Evolutionary conservation across 1,284 basidiomycete genomes (phyloP).

Genomic region (Ganoderma lingzhi): DNA sequence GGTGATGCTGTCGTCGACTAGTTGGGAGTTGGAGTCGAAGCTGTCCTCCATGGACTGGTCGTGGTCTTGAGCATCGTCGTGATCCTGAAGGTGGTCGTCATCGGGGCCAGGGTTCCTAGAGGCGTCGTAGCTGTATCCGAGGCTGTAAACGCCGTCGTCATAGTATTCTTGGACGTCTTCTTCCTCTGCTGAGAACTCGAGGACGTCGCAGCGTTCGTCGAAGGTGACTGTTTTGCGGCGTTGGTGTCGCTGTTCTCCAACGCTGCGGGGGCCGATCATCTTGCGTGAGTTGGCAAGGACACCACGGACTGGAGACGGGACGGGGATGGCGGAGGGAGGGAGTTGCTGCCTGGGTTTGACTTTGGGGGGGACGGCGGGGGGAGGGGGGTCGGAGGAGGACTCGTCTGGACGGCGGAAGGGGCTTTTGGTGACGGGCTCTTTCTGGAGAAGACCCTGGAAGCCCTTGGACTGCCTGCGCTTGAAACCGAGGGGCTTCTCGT

Average conservation of each 20-base stretch:
- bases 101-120: background rate
- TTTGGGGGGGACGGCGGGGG: slow-evolving; percentile 40
- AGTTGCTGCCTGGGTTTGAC: slow-evolving; percentile 28
- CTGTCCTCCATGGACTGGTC: slow-evolving; percentile 34
- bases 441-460: slow-evolving; percentile 75
- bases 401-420: slow-evolving; percentile 66
- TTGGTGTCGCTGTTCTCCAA: slow-evolving; percentile 61
- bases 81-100: slow-evolving; percentile 36
- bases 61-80: slow-evolving; percentile 30
- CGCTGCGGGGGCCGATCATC: slow-evolving; percentile 82
- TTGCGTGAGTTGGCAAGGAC: slow-evolving; percentile 60
- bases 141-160: slow-evolving; percentile 53
- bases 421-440: slow-evolving; percentile 84
- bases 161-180: slow-evolving; percentile 46
- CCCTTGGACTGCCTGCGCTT: slow-evolving; percentile 81
- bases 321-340: slow-evolving; percentile 55
- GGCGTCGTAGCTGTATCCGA: slow-evolving; percentile 17
- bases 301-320: slow-evolving; percentile 68
- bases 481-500: slow-evolving; percentile 72
- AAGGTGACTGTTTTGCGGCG: slow-evolving; percentile 88
- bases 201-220: slow-evolving; percentile 85
- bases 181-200: slow-evolving; percentile 79
- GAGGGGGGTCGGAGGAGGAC: slow-evolving; percentile 38
- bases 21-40: slow-evolving; percentile 43
- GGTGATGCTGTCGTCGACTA: slow-evolving; percentile 63